phyloP scores from a whole-genome alignment of 768 basidiomycete genomes.

The Cystobasidiopsis lactophilus region DNA sequence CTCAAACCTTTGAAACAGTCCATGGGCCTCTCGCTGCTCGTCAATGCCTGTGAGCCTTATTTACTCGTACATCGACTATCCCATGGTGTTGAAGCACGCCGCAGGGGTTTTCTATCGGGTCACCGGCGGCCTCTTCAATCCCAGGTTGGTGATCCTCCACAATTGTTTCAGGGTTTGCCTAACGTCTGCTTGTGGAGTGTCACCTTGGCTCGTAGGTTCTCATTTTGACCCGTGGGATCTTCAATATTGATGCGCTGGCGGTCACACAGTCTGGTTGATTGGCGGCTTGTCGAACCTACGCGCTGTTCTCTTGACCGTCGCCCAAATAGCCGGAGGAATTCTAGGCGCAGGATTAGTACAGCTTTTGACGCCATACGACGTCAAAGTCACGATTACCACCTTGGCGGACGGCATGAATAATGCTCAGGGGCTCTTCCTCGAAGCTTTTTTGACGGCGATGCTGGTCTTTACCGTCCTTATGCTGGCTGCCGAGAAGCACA shows the following conservation, averaged over 20 bases:
- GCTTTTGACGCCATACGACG: conserved; percentile 8
- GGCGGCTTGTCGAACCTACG: conserved; percentile 13
- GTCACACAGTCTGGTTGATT: conserved; percentile 12
- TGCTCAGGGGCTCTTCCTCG: conserved; percentile 13
- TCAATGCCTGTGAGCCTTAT: conserved; percentile 6
- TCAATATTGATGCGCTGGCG: conserved; percentile 3
- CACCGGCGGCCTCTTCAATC: conserved; percentile 7
- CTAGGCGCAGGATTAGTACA: conserved; percentile 9
- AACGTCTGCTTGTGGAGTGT: background rate
- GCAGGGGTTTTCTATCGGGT: conserved; percentile 11
- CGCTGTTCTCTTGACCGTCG: conserved; percentile 10
- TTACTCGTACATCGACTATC: too few relatives aligned
- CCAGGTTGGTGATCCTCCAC: too few relatives aligned
- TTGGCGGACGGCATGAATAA: conserved; percentile 6
- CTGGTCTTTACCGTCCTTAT: conserved; percentile 13
- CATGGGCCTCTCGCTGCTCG: conserved; percentile 16
- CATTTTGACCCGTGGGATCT: background rate
- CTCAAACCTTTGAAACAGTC: too few relatives aligned
- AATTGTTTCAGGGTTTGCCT: too few relatives aligned
- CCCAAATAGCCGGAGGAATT: conserved; percentile 16
- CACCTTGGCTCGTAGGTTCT: too few relatives aligned
- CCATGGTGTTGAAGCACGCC: background rate
- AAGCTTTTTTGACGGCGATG: conserved; percentile 15
- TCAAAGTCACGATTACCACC: conserved; percentile 6
- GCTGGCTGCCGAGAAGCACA: conserved; percentile 21